phyloP scores from a whole-genome alignment of 2,329 filamentous ascomycete species.

The Cladophialophora chaetospira region DNA sequence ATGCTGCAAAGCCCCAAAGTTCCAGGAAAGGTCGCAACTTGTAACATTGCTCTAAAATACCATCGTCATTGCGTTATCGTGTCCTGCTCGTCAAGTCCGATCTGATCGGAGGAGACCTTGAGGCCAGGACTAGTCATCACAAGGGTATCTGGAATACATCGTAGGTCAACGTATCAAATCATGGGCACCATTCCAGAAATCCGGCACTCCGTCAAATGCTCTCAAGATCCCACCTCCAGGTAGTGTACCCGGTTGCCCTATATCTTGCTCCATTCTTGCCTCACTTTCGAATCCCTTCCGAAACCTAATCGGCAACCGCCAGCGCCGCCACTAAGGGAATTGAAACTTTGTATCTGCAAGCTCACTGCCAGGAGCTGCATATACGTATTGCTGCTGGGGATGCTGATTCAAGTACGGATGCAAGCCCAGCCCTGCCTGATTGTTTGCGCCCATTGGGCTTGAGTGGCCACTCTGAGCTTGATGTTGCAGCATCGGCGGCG shows the following conservation, averaged over 20 bases:
- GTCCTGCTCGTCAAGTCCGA: neutral
- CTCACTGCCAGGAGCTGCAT: neutral
- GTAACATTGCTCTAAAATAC: neutral
- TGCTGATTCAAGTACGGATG: conserved; percentile 10
- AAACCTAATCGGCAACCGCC: neutral
- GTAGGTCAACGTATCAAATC: neutral
- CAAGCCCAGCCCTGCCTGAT: conserved; percentile 21
- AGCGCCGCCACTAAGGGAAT: conserved; percentile 1
- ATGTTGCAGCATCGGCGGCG: conserved; percentile 13
- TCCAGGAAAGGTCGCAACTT: neutral
- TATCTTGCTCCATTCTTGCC: conserved; percentile 1
- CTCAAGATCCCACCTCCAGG: neutral
- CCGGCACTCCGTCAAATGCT: neutral
- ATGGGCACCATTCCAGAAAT: neutral
- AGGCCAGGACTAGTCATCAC: neutral
- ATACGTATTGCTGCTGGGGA: conserved; percentile 14
- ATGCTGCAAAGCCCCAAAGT: neutral
- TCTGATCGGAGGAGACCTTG: neutral
- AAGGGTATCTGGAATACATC: conserved; percentile 1
- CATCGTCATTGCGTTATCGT: neutral
- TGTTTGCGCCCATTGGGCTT: conserved; percentile 9
- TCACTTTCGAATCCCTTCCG: neutral
- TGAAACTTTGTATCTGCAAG: conserved; percentile 11
- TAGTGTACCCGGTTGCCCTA: neutral
- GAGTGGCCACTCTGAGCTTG: conserved; percentile 5